These are phyloP conservation scores for Colletotrichum horii DNA, from an alignment of 2,329 filamentous ascomycete species.

Conservation along the genomic window DNA sequence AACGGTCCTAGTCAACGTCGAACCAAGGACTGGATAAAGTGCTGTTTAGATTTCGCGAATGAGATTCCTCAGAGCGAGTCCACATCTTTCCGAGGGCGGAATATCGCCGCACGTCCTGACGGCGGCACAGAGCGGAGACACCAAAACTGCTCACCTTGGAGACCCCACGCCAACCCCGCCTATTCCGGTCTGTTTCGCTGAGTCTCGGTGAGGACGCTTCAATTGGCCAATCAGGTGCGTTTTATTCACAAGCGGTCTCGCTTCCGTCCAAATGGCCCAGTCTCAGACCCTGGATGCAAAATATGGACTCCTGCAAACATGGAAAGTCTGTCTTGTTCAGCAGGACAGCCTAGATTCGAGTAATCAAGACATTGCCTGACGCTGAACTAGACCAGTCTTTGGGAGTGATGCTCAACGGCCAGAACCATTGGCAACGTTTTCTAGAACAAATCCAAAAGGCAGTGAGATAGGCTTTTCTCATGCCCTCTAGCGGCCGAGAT, in stretches of 20 bases:
- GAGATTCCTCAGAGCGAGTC: neutral
- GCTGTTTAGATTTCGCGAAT: neutral
- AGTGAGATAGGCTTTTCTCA: neutral
- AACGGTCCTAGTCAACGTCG: neutral
- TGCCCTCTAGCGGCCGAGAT: neutral
- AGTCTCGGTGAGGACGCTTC: neutral
- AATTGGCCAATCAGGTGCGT: neutral
- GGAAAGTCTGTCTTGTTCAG: neutral
- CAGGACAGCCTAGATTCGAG: neutral
- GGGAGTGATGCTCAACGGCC: neutral
- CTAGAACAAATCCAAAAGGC: neutral
- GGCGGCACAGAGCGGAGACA: neutral
- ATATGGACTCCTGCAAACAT: neutral
- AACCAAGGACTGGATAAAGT: neutral
- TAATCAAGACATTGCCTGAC: neutral
- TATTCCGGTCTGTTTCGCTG: neutral
- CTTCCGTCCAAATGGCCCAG: neutral
- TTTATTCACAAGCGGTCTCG: neutral
- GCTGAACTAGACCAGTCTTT: fast-evolving
- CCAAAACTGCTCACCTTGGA: neutral
- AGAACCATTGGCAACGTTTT: neutral
- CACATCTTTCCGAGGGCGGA: neutral
- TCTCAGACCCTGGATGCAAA: neutral
- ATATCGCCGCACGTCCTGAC: neutral
- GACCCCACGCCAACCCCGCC: too few relatives aligned